A percentile compares a stretch with the other conserved stretches of the same genome.
Evolutionary conservation across 495 filamentous ascomycete species (phyloP).

Genomic region (Podospora didyma): DNA sequence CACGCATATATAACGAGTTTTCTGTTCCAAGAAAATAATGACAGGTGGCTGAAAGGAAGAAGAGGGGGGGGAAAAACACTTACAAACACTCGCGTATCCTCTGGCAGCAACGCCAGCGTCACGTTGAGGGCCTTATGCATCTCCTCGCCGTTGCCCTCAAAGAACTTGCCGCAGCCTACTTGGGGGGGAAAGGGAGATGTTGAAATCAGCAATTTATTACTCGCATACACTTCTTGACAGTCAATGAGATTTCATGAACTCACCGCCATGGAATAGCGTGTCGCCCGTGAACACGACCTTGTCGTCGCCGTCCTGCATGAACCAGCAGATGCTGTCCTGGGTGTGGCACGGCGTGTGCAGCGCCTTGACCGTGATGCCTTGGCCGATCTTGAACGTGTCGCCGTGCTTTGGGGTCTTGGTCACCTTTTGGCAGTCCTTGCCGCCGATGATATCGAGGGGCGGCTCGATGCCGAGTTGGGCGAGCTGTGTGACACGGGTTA

Average conservation of each 20-base stretch:
- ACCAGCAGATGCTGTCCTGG: slow-evolving; percentile 93
- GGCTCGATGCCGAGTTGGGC: slow-evolving; percentile 49
- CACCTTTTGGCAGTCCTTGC: slow-evolving; percentile 78
- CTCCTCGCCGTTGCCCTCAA: slow-evolving; percentile 84
- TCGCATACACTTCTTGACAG: slow-evolving; percentile 4
- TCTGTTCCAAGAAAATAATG: too few species aligned
- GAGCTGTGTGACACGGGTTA: slow-evolving; percentile 47
- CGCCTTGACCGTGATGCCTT: slow-evolving; percentile 74
- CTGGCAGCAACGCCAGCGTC: slow-evolving; percentile 72
- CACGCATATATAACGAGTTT: too few species aligned
- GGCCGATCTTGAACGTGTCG: slow-evolving; percentile 77
- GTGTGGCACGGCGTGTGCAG: slow-evolving; percentile 96
- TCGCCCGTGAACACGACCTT: slow-evolving; percentile 92
- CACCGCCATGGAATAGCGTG: slow-evolving; percentile 91
- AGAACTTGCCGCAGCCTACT: slow-evolving; percentile 96
- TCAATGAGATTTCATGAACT: neutral
- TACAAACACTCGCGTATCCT: slow-evolving; percentile 93
- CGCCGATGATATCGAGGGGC: slow-evolving; percentile 73
- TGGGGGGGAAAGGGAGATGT: too few species aligned
- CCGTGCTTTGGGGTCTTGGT: slow-evolving; percentile 69
- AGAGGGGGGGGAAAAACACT: too few species aligned
- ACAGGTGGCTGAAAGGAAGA: too few species aligned
- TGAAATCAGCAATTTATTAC: neutral
- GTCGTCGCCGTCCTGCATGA: slow-evolving; percentile 75
- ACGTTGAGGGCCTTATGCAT: slow-evolving; percentile 89